Conservation (phyloP, 2,329 filamentous ascomycete genomes). For the Drechslera avenae region DNA sequence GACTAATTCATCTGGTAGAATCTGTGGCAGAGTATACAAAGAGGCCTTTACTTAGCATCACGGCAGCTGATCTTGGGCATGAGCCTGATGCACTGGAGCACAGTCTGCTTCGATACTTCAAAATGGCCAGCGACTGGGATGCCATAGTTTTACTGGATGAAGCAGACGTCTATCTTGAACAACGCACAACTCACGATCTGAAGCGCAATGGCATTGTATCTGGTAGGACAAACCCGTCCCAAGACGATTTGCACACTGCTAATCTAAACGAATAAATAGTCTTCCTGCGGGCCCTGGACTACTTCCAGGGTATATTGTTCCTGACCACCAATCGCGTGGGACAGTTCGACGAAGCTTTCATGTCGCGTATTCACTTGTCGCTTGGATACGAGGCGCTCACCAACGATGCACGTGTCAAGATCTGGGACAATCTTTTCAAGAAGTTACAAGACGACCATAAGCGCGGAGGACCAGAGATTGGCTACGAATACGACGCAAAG, state of each 20-base stretch:
- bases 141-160: slow-evolving; percentile 60
- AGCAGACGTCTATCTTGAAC: slow-evolving; percentile 65
- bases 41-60: background rate
- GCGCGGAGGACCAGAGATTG: background rate
- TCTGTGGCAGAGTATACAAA: background rate
- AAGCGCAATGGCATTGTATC: slow-evolving; percentile 47
- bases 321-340: slow-evolving; percentile 42
- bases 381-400: background rate
- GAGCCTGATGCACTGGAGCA: background rate
- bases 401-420: background rate
- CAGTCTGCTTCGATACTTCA: background rate
- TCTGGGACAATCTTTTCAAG: background rate
- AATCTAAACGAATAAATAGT: slow-evolving; percentile 7
- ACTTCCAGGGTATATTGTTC: slow-evolving; percentile 40
- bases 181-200: slow-evolving; percentile 46
- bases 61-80: background rate
- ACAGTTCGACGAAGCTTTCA: slow-evolving; percentile 36
- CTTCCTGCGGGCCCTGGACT: slow-evolving; percentile 38
- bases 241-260: background rate
- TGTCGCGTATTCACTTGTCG: slow-evolving; percentile 32
- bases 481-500: background rate
- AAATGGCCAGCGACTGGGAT: background rate
- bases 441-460: background rate
- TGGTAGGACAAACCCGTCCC: background rate
- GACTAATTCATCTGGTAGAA: background rate